Evolutionary conservation across 306 rosid genomes (phyloP), one percentile per base, ranked within the genome.

Genomic region (Malus sylvestris): DNA sequence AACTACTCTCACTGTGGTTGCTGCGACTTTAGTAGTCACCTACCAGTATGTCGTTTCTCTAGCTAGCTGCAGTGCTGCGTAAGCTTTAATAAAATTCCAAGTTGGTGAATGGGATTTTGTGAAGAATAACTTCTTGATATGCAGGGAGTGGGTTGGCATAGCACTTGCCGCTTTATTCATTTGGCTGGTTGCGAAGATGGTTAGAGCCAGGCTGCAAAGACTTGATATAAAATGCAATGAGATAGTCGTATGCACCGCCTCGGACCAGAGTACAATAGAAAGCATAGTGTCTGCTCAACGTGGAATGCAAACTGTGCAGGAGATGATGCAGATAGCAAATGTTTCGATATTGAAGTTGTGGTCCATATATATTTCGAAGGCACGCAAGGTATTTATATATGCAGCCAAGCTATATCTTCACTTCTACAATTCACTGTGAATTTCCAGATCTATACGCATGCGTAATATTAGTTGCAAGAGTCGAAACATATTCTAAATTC

Each of bases 81-180:
- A 65, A 53, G 58, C 52, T 11, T 11, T 15, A 49, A 49, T 49
- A 15, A 49, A 49, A 5, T 44, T 40, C 61, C 13, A 9, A 72
- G 65, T 71, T 52, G 40, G 33, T 49, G 55, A 67, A 73, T 69
- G 10, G 72, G 33, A 75, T 22, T 4, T 46, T n/a, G 29, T 52
- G 76, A 57, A 83, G 61, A 71, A 67, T n/a, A 29, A 30, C 60
- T 75, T 46, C 13, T 20, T 57, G 13, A 58, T 44, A 61, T 78
- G 83, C 82, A 96, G 98, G 92, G 98, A 91, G 83, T 96, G 99
- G 97, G 78, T 87, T 62, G 98, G 99, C 62, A 92, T 88, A 83
- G 87, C 90, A 61, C 44, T 89, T 30, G 93, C 99, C 52, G 80
- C 73, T 44, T 70, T 96, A 78, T 67, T 89, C 70, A 67, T 88